Evolutionary conservation across 2,329 filamentous ascomycete genomes (phyloP), one percentile per base, ranked within the genome.

Genomic region (Neofusicoccum laricinum): DNA sequence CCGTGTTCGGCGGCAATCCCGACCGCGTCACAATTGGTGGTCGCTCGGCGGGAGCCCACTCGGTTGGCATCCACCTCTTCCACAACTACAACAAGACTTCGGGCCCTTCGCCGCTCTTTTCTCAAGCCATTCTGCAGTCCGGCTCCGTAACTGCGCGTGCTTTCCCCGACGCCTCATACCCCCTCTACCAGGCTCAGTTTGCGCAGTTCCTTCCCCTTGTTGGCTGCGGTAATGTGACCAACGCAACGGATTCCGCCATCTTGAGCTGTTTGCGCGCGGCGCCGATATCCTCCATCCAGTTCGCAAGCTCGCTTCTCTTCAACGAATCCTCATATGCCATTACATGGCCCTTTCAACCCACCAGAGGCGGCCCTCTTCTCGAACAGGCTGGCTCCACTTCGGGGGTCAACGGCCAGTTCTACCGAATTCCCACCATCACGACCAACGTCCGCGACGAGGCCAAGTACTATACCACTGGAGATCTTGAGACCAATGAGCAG

Each of bases 321-420:
- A 69, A 73, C 2, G 73, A 76, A 0, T 77, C 77, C 3, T 69
- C 78, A 4, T 74, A 75, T 15, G 75, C 75, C 41, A 70, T 80
- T 30, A 82, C 79, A 0, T 83, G 81, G 81, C 81, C 81, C 0
- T 84, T 80, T 70, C 81, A 83, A 58, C 81, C 81, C 0, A 77
- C 78, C 0, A 79, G 80, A 0, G 79, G 80, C 0, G 81, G 80
- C 0, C 78, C 78, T 0, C 64, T 83, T 0, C 72, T 83, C 3
- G 81, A 83, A 67, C 82, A 81, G 62, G 74, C 77, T 4, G 81
- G 81, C 17, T 82, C 81, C 0, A 21, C 51, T 1, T 69, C 71
- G 2, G 69, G 70, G 3, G n/a, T 61, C 11, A 69, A 72, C 40
- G 58, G 62, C 14, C 69, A 69, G 14, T 73, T 73, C 65, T 73